Percentiles rank a stretch among this genome's conserved stretches.
Conservation (phyloP, 2,329 filamentous ascomycete genomes). For the Apiospora hydei region DNA sequence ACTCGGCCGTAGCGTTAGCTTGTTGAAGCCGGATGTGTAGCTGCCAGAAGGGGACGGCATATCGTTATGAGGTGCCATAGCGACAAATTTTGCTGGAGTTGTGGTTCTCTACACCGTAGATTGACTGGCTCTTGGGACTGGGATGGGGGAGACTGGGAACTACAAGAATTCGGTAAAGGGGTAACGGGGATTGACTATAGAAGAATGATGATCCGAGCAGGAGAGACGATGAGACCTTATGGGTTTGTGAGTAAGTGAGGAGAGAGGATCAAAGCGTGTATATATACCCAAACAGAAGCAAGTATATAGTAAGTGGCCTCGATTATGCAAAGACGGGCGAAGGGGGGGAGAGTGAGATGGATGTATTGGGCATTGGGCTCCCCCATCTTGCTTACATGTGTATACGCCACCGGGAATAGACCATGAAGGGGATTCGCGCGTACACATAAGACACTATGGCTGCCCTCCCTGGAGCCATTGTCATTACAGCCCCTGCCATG, state of each 20-base stretch:
- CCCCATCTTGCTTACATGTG: slow-evolving; percentile 11
- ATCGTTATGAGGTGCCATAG: slow-evolving; percentile 48
- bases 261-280: not conserved
- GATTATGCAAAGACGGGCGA: not conserved
- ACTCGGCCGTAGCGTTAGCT: slow-evolving; percentile 37
- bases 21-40: slow-evolving; percentile 41
- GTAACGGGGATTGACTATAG: not conserved
- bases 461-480: not conserved
- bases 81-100: not conserved
- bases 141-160: not conserved
- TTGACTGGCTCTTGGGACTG: not conserved
- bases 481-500: not conserved
- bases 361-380: slow-evolving; percentile 1
- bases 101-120: not conserved
- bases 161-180: not conserved
- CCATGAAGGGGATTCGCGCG: not conserved
- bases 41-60: slow-evolving; percentile 44
- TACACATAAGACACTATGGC: too few relatives aligned
- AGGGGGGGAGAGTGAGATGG: not conserved
- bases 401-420: slow-evolving; percentile 9
- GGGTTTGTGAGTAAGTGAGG: not conserved
- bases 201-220: not conserved
- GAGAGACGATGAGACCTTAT: not conserved
- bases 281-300: not conserved
- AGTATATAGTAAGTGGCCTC: not conserved